phyloP scores from a whole-genome alignment of 2,329 filamentous ascomycete species.

The Fusarium haematococcum region DNA sequence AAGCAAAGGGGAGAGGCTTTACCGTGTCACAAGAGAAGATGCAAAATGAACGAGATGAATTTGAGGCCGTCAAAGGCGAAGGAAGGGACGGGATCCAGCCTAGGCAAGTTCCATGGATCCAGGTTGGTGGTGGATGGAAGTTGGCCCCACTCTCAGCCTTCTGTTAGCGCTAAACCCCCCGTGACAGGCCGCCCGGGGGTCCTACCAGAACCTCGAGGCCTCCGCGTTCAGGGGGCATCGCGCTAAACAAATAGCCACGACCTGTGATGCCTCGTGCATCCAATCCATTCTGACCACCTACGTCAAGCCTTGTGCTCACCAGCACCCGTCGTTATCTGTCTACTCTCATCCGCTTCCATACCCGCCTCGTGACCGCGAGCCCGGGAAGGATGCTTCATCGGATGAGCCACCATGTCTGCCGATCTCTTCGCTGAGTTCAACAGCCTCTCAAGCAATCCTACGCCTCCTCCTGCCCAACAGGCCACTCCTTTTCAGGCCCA shows the following conservation, averaged over 20 bases:
- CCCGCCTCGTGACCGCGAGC: slow-evolving; percentile 14
- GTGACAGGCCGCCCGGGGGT: slow-evolving; percentile 6
- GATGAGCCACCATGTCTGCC: slow-evolving; percentile 65
- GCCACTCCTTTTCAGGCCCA: slow-evolving; percentile 24
- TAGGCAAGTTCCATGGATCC: neutral
- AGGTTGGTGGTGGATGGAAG: slow-evolving; percentile 9
- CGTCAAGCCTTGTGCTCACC: neutral
- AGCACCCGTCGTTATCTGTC: neutral
- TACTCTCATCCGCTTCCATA: neutral
- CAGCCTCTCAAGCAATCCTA: slow-evolving; percentile 55
- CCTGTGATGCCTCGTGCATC: neutral
- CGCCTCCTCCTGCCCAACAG: slow-evolving; percentile 42
- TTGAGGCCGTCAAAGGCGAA: slow-evolving; percentile 26
- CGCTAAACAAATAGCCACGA: slow-evolving; percentile 24
- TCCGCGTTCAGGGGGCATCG: slow-evolving; percentile 28
- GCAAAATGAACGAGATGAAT: slow-evolving; percentile 6
- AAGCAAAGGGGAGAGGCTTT: neutral
- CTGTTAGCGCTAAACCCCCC: slow-evolving; percentile 10
- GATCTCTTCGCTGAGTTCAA: slow-evolving; percentile 75
- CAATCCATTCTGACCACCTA: slow-evolving; percentile 5
- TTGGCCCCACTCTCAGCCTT: slow-evolving; percentile 31
- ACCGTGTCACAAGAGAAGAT: neutral
- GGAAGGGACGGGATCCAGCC: slow-evolving; percentile 9
- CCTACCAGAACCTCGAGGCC: slow-evolving; percentile 6
- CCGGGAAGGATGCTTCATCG: slow-evolving; percentile 27